phyloP scores from a whole-genome alignment of 352 stramenopile species.

The Globisporangium spiculum region DNA sequence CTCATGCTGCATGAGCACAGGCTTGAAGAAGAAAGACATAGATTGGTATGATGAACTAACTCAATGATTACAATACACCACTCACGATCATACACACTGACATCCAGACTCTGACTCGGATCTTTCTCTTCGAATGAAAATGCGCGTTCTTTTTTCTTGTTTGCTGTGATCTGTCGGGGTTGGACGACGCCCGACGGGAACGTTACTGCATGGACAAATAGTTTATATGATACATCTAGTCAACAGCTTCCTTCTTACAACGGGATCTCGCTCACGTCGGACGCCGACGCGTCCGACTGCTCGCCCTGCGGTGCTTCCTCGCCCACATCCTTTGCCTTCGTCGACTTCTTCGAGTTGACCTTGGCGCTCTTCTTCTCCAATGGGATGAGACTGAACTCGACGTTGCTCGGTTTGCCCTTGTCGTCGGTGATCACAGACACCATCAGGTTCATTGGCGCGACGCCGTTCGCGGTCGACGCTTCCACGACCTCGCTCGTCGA shows the following conservation, averaged over 20 bases:
- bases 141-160: not conserved
- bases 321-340: not conserved
- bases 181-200: not conserved
- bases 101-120: too few relatives aligned
- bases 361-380: slow-evolving; percentile 6
- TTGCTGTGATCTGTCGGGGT: not conserved
- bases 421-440: slow-evolving; percentile 50
- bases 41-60: too few relatives aligned
- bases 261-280: slow-evolving; percentile 13
- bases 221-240: slow-evolving; percentile 1
- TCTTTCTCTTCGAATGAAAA: not conserved
- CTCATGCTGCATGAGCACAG: too few relatives aligned
- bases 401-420: slow-evolving; percentile 41
- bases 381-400: slow-evolving; percentile 71
- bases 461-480: slow-evolving; percentile 21
- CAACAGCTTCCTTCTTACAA: slow-evolving; percentile 9
- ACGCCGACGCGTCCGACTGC: slow-evolving; percentile 12
- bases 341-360: slow-evolving; percentile 7
- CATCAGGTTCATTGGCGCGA: slow-evolving; percentile 39
- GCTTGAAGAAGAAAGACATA: too few relatives aligned
- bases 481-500: slow-evolving; percentile 41
- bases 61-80: not conserved
- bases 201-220: not conserved
- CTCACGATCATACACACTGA: not conserved
- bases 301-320: slow-evolving; percentile 6